Base-by-base conservation (phyloP, 2,329 filamentous ascomycete species). In the Blastomyces emzantsi region DNA sequence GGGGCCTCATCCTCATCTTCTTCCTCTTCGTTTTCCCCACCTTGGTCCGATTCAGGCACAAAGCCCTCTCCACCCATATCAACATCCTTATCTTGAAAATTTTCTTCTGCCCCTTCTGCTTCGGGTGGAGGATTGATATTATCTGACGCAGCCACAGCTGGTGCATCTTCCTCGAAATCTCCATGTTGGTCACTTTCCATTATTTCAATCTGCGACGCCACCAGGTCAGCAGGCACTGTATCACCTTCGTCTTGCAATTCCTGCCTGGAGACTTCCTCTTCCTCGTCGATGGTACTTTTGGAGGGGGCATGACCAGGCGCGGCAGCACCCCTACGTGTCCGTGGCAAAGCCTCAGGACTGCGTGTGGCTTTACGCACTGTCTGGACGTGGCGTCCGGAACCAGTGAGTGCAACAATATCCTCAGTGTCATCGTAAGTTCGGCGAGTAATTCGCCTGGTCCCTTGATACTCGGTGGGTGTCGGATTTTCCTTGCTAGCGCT, bases 331-430 rank as follows among this genome's bases (percentile, higher is more conserved):
- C 47, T 54, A n/a, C 61, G 39, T 58, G 60, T 58, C 28, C 64
- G 59, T 28, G 62, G 43, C 9, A 49, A 51, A n/a, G 59, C 56
- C 41, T 67, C 79, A 3, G 83, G 80, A 63, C 80, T 85, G 51
- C 75, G 76, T 2, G 83, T 85, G 33, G 80, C 82, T 67, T 79
- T 76, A 65, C 83, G 78, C 11, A 85, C 76, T 4, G 83, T 77
- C 62, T 83, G 73, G 64, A 80, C 78, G 71, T 87, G 83, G 64
- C 78, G 81, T 22, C 85, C 85, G 8, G 84, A 86, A 66, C 83
- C 81, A 2, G 84, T 83, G 55, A 87, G 74, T 19, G 81, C 83
- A 56, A 85, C 75, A 17, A 87, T 79, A 43, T 83, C 80, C 45
- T 82, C 80, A 33, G 82, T 80, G 3, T 81, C 76, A 66, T 84